Evolutionary conservation across 805 yeast genomes (phyloP), one percentile per base, ranked within the genome.

Genomic region (Ogataea sp.): DNA sequence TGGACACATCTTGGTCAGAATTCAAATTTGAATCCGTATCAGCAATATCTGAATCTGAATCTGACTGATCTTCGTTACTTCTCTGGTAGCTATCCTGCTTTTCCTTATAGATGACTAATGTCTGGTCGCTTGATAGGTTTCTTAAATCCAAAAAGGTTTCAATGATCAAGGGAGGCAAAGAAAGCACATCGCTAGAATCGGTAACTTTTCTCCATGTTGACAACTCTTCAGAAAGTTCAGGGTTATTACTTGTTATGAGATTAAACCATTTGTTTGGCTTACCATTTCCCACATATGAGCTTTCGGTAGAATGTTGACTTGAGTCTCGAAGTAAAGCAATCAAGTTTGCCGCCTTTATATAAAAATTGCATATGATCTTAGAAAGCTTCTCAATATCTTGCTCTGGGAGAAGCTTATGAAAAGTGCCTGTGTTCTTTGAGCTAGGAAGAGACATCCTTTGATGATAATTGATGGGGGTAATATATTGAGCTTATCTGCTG

Each of bases 101-200:
- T 8, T 18, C 24, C 20, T 49, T 54, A 23, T 52, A 51, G 6
- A 57, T 35, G 35, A 49, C 35, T 15, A 58, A 45, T 7, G 53
- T 42, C 33, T 52, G 54, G 10, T 23, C 23, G 18, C 16, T 32
- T 21, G 30, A 3, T 4, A 29, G 5, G 8, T 23, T 17, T n/a
- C 31, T 11, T 21, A 59, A 35, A 39, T 59, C 64, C 28, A 59
- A 42, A 20, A 71, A 83, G 0, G 93, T 80, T 56, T 93, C 98
- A 20, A 93, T 70, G 14, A 93, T 84, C 57, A 93, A 68, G 2
- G 97, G 96, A 1, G 95, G 86, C 14, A 80, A 57, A n/a, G 50
- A 43, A 3, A 66, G 43, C 3, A 71, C 43, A 43, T 73, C 77
- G 14, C 16, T 30, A 3, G 33, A 17, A 18, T 30, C 33, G 18